Base-by-base conservation (phyloP, 192 early-diverging fungal species). In the Coemansia sp. region DNA sequence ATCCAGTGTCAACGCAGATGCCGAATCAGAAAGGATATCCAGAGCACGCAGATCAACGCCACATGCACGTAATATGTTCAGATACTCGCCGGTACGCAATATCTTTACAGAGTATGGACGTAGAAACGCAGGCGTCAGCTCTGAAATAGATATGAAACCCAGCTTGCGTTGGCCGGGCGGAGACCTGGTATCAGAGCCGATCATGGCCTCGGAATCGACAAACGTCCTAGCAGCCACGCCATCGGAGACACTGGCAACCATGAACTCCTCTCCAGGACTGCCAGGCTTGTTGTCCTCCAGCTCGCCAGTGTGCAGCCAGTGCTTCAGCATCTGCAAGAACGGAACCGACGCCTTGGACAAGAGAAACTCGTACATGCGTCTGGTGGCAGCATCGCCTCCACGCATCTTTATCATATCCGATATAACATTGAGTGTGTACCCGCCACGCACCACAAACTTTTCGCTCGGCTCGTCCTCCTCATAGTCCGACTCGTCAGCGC, bases 11-110 rank as follows among this genome's bases (percentile, higher is more conserved):
- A 38, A 10, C 8, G 39, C 13, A 40, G 57, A 1, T 41, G 4
- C 57, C 6, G 57, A 18, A 26, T 56, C 15, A 16, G 74, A 58
- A 15, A 66, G 23, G 9, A 42, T 52, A 32, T 65, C 70, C 9
- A 83, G 54, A 7, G 73, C 49, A 63, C 71, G 70, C 53, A 84
- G 60, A 16, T 84, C 74, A 19, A 78, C 73, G 37, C 77, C 77
- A 72, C 92, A 96, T 62, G 93, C 94, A 1, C 92, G 83, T 23
- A 98, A 84, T 2, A 97, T 94, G 74, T 99, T 98, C 50, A 98
- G 75, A 71, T 99, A 98, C 75, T 95, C 96, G 44, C 98, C 98
- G 0, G 96, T 92, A 18, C 90, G 76, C 64, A 99, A 71, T 56
- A 98, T 91, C 75, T 95, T 94, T 5, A 85, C 85, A 21, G 90